Conservation (phyloP, 2,329 filamentous ascomycete species). For the Talaromyces sp. region DNA sequence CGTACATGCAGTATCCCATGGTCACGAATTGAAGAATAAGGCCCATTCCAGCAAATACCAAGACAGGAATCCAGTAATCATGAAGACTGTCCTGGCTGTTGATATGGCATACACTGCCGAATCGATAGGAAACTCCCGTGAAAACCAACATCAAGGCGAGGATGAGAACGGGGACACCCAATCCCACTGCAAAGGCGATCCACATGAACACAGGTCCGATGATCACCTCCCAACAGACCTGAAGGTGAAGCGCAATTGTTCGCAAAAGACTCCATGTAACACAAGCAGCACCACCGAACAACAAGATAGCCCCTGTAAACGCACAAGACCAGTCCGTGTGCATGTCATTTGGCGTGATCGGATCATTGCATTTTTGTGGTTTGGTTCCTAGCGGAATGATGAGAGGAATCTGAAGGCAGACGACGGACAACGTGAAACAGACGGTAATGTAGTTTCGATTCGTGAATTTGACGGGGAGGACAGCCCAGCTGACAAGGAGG, state of each 20-base stretch:
- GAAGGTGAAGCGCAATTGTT: conserved; percentile 86
- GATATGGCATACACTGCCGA: conserved; percentile 88
- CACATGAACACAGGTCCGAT: conserved; percentile 89
- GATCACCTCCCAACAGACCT: conserved; percentile 95
- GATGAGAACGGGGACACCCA: conserved; percentile 75
- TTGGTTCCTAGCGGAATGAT: conserved; percentile 78
- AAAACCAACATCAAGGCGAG: conserved; percentile 73
- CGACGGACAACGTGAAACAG: conserved; percentile 71
- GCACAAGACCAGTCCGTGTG: conserved; percentile 75
- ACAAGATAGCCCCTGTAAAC: conserved; percentile 78
- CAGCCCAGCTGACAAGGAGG: conserved; percentile 73
- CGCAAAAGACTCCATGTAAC: conserved; percentile 89
- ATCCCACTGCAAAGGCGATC: conserved; percentile 73
- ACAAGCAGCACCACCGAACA: conserved; percentile 79
- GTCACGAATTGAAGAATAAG: conserved; percentile 80
- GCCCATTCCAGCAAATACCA: conserved; percentile 72
- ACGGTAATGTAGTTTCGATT: conserved; percentile 90
- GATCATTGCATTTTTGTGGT: conserved; percentile 79
- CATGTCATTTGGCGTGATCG: conserved; percentile 94
- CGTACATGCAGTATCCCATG: conserved; percentile 87
- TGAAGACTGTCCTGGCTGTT: conserved; percentile 81
- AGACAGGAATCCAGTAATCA: conserved; percentile 85
- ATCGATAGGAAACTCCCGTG: conserved; percentile 91
- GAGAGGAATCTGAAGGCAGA: conserved; percentile 86
- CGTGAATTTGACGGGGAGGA: conserved; percentile 83